phyloP scores from a whole-genome alignment of 2,329 filamentous ascomycete genomes.

The Ceratocystis harringtonii region DNA sequence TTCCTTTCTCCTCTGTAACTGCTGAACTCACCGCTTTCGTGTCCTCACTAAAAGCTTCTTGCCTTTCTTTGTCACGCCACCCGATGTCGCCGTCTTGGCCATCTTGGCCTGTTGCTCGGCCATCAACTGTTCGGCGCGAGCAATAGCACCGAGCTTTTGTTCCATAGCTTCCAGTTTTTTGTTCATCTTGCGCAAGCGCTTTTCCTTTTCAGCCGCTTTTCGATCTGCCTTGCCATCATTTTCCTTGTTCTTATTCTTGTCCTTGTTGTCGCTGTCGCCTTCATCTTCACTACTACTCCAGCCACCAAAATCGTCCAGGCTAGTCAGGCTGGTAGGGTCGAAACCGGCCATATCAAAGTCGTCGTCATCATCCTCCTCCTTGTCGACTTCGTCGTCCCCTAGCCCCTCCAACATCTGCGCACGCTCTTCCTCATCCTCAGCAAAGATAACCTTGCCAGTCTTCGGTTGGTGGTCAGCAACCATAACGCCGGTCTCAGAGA shows the following conservation, averaged over 20 bases:
- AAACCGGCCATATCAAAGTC: conserved; percentile 17
- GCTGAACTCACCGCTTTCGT: conserved; percentile 38
- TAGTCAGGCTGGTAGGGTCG: conserved; percentile 17
- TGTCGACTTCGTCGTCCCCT: conserved; percentile 23
- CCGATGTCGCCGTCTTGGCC: conserved; percentile 48
- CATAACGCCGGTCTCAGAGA: conserved; percentile 16
- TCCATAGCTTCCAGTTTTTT: conserved; percentile 35
- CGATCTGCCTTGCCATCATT: conserved; percentile 21
- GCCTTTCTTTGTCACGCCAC: conserved; percentile 43
- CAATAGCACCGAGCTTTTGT: conserved; percentile 39
- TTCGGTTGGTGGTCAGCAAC: not conserved
- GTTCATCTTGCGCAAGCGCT: conserved; percentile 31
- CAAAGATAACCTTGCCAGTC: conserved; percentile 30
- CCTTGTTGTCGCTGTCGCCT: conserved; percentile 30
- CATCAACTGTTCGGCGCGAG: conserved; percentile 41
- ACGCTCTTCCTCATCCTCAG: conserved; percentile 22
- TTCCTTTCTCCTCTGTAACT: conserved; percentile 9
- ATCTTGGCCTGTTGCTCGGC: conserved; percentile 47
- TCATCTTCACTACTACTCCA: conserved; percentile 24
- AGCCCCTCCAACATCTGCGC: conserved; percentile 24
- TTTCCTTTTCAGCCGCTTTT: conserved; percentile 19
- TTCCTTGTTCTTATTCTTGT: conserved; percentile 23
- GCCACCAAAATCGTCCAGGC: conserved; percentile 14
- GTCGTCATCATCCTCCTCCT: conserved; percentile 23
- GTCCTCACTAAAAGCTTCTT: conserved; percentile 48